Evolutionary conservation across 2,329 filamentous ascomycete species (phyloP), one percentile per base, ranked within the genome.

Genomic region (Diaporthe longicolla): DNA sequence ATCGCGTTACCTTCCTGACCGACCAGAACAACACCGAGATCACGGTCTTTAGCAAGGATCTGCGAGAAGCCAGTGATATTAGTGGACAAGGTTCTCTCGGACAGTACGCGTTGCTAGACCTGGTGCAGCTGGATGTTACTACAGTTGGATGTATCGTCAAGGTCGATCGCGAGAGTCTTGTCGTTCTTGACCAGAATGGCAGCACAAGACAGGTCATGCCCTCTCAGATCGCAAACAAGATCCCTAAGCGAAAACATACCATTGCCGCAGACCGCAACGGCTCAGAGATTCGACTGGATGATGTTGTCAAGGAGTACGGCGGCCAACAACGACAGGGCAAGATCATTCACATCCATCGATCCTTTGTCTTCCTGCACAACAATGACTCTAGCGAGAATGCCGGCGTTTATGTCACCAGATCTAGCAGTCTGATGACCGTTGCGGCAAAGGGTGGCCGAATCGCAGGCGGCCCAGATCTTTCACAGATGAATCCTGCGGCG

Each of bases 41-140:
- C 78, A 98, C 95, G 0, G 97, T 99, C 45, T 99, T 99, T 82
- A 98, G 96, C 86, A 98, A 97, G 82, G 97, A 99, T 85, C 85
- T 99, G 75, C 91, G 97, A 78, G 94, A 98, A 83, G 97, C 97
- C 37, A 95, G 94, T 72, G 97, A 98, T 81, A 95, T 95, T 78
- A 95, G 95, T 76, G 95, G 94, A 21, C 92, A 95, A 80, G 93
- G 94, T 37, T 91, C 92, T 43, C 86, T 96, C n/a, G 95, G 95
- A 15, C 94, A 97, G 83, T 98, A 94, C 82, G 93, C 95, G 78
- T 91, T 99, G 45, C 95, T 97, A 78, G 97, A 99, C 82, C 89
- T 99, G 35, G 95, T 99, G 19, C 95, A 98, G 83, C 90, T 99
- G 75, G 96, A 98, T 82, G 91, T 94, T 54, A 93, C 95, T 4